Conservation (phyloP, 1,139 yeast species). For the Meyerozyma athensensis region DNA sequence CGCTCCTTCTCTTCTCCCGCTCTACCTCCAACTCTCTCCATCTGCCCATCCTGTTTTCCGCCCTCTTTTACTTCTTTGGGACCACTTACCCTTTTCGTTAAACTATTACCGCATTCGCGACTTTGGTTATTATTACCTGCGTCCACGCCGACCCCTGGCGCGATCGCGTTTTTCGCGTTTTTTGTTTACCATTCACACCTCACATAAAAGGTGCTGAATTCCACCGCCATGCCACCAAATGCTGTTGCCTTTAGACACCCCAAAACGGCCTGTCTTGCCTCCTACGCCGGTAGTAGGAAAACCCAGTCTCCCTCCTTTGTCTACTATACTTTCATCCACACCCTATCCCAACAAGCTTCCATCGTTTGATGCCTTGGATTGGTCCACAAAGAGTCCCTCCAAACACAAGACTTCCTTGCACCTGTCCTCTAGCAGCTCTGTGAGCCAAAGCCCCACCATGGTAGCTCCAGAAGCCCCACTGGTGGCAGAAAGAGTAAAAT, state of each 20-base stretch:
- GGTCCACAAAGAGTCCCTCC: slow-evolving; percentile 13
- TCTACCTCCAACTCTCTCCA: neutral
- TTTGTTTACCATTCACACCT: slow-evolving; percentile 1
- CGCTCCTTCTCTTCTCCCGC: neutral
- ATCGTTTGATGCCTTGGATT: slow-evolving; percentile 19
- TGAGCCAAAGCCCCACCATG: slow-evolving; percentile 4
- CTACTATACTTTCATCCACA: slow-evolving; percentile 25
- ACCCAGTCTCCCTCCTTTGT: slow-evolving; percentile 40
- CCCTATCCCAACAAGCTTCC: slow-evolving; percentile 20
- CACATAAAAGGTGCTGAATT: neutral
- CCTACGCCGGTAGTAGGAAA: slow-evolving; percentile 21
- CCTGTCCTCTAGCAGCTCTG: neutral
- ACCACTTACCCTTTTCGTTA: neutral
- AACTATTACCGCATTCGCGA: slow-evolving; percentile 3
- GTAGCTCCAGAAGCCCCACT: slow-evolving; percentile 1
- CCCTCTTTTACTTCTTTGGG: neutral
- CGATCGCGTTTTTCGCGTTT: slow-evolving; percentile 4
- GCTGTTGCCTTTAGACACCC: slow-evolving; percentile 15
- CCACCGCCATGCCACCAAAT: neutral
- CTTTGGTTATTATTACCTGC: slow-evolving; percentile 1
- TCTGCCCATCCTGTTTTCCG: neutral
- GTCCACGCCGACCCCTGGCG: slow-evolving; percentile 4
- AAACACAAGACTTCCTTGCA: neutral
- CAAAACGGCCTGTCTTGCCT: slow-evolving; percentile 28
- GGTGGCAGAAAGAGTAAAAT: slow-evolving; percentile 4